Percentiles rank a stretch among this genome's conserved stretches.
These are phyloP conservation scores for Ceratocystiopsis brevicomis DNA, from an alignment of 2,329 filamentous ascomycete species.

Conservation along the genomic window DNA sequence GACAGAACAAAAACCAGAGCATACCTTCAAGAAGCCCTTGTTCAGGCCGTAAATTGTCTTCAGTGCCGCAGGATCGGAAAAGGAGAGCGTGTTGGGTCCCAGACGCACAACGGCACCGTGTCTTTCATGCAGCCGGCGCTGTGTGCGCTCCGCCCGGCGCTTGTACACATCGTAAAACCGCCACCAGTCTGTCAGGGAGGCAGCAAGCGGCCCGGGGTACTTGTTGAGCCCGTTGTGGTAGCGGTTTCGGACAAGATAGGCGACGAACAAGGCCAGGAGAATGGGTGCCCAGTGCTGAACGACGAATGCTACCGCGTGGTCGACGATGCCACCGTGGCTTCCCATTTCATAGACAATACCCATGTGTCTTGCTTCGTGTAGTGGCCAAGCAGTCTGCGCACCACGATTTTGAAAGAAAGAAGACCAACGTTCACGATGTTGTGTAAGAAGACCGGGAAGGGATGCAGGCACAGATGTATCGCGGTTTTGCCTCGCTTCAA, in stretches of 20 bases:
- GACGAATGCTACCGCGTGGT: slow-evolving; percentile 18
- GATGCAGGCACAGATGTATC: no score
- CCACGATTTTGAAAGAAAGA: no score
- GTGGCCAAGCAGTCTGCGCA: no score
- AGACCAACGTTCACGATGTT: no score
- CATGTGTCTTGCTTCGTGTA: background rate
- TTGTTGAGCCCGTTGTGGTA: slow-evolving; percentile 41
- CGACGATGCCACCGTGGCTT: slow-evolving; percentile 14
- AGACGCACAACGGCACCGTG: slow-evolving; percentile 58
- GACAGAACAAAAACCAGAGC: slow-evolving; percentile 2
- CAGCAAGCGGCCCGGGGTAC: slow-evolving; percentile 54
- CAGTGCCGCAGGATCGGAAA: slow-evolving; percentile 53
- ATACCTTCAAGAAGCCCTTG: slow-evolving; percentile 61
- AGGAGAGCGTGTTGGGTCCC: slow-evolving; percentile 56
- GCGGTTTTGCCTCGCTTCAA: no score
- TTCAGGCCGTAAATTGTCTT: slow-evolving; percentile 67
- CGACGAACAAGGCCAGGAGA: slow-evolving; percentile 15
- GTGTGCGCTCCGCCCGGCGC: slow-evolving; percentile 46
- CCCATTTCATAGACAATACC: no score
- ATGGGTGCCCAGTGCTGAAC: slow-evolving; percentile 25
- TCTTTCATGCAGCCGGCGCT: slow-evolving; percentile 47
- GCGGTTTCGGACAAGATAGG: slow-evolving; percentile 28
- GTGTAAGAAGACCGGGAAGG: no score
- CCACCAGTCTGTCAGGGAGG: slow-evolving; percentile 55
- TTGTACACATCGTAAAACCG: slow-evolving; percentile 49